Evolutionary conservation across 1,139 yeast genomes (phyloP).

Genomic region (Yarrowia galli): DNA sequence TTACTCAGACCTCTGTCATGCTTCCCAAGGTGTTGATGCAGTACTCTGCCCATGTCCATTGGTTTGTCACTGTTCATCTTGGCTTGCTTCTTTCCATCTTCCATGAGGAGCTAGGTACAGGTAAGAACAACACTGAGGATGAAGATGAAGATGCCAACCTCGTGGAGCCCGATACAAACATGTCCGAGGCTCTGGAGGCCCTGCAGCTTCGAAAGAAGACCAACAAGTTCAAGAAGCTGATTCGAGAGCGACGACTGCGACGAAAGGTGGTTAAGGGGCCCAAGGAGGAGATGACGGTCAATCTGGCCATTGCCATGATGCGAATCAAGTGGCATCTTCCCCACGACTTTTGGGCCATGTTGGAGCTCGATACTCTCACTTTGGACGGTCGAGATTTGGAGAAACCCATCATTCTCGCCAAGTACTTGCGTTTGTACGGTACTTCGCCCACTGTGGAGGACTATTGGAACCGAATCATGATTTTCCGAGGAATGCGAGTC

Average conservation of each 20-base stretch:
- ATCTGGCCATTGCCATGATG: constrained; percentile 53
- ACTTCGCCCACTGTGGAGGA: constrained; percentile 61
- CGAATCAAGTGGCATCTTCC: constrained; percentile 61
- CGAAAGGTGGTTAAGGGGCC: constrained; percentile 23
- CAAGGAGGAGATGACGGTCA: constrained; percentile 50
- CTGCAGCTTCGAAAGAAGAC: constrained; percentile 37
- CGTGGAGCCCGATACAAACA: constrained; percentile 18
- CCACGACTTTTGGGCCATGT: constrained; percentile 58
- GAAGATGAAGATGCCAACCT: constrained; percentile 1
- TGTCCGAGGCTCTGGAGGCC: constrained; percentile 29
- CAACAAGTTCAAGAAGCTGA: constrained; percentile 36
- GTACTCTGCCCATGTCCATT: constrained; percentile 38
- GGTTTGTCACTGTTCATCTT: constrained; percentile 34
- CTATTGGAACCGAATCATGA: constrained; percentile 54
- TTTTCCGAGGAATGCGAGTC: constrained; percentile 46
- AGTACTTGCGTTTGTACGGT: constrained; percentile 59
- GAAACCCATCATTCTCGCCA: constrained; percentile 49
- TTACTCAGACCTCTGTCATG: background rate
- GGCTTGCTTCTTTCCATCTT: constrained; percentile 29
- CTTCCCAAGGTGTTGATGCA: constrained; percentile 27
- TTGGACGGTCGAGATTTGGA: constrained; percentile 49
- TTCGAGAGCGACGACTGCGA: constrained; percentile 4
- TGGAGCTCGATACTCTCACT: constrained; percentile 58
- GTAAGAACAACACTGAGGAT: background rate
- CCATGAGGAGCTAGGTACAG: constrained; percentile 28